A percentile compares a stretch with the other conserved stretches of the same genome.
These are phyloP conservation scores for Tetrahymena malaccensis DNA, from an alignment of 73 alveolate genomes.

Conservation along the genomic window DNA sequence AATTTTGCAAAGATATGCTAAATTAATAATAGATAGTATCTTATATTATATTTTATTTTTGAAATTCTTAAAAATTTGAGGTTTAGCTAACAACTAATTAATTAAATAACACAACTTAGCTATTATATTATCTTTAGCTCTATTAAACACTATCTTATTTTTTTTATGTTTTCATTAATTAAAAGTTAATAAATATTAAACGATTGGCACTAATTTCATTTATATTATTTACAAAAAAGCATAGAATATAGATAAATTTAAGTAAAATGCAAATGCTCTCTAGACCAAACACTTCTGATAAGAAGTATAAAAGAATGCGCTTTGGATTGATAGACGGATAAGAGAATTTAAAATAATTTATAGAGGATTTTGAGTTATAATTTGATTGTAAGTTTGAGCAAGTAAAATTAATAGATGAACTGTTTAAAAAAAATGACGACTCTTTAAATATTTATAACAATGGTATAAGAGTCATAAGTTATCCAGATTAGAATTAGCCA, in stretches of 20 bases:
- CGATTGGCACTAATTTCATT: too few relatives aligned
- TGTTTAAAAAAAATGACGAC: neutral
- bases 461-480: neutral
- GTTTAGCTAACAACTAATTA: neutral
- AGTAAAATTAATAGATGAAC: neutral
- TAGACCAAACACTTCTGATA: neutral
- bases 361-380: neutral
- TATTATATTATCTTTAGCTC: neutral
- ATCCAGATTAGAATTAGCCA: neutral
- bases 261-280: neutral
- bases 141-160: neutral
- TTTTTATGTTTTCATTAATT: too few relatives aligned
- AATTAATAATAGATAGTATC: neutral
- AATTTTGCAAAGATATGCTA: neutral
- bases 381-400: neutral
- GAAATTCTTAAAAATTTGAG: neutral
- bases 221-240: neutral
- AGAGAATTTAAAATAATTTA: neutral
- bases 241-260: neutral
- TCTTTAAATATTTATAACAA: neutral
- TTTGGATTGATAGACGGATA: neutral
- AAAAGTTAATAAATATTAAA: too few relatives aligned
- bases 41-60: too few relatives aligned
- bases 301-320: neutral
- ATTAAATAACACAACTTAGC: neutral